Percentiles rank a stretch among this genome's conserved stretches.
phyloP scores from a whole-genome alignment of 495 filamentous ascomycete genomes.

The Neurospora intermedia region DNA sequence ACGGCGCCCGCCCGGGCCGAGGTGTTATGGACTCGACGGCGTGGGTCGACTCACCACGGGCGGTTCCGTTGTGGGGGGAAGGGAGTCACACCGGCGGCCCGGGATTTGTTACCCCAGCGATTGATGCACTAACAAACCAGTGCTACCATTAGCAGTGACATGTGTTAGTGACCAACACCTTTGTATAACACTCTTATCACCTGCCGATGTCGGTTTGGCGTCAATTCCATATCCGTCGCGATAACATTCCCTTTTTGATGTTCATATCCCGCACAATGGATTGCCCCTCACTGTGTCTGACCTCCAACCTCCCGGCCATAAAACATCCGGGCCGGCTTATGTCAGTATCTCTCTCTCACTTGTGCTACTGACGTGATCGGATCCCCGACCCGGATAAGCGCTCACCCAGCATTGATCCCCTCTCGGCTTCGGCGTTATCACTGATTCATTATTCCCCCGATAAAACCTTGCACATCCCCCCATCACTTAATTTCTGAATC shows the following conservation, averaged over 20 bases:
- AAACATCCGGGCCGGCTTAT: background rate
- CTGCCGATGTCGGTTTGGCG: background rate
- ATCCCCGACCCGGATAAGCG: background rate
- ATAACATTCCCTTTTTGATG: background rate
- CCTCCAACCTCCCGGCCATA: background rate
- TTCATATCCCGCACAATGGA: background rate
- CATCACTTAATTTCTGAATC: background rate
- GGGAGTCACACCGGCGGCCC: background rate
- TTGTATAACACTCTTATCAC: background rate
- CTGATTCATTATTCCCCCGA: background rate
- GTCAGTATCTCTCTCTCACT: background rate
- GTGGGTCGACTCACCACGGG: background rate
- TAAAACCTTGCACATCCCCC: background rate
- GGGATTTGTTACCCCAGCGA: background rate
- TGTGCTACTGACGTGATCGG: background rate
- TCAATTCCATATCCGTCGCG: background rate
- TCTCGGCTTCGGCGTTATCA: background rate
- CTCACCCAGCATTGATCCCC: background rate
- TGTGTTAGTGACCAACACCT: background rate
- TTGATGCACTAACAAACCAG: background rate
- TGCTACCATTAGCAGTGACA: background rate
- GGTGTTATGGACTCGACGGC: background rate
- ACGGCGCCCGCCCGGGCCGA: background rate
- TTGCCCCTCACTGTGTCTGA: background rate
- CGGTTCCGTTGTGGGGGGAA: background rate